phyloP scores from a whole-genome alignment of 2,329 filamentous ascomycete genomes.

The Venturia nashicola region DNA sequence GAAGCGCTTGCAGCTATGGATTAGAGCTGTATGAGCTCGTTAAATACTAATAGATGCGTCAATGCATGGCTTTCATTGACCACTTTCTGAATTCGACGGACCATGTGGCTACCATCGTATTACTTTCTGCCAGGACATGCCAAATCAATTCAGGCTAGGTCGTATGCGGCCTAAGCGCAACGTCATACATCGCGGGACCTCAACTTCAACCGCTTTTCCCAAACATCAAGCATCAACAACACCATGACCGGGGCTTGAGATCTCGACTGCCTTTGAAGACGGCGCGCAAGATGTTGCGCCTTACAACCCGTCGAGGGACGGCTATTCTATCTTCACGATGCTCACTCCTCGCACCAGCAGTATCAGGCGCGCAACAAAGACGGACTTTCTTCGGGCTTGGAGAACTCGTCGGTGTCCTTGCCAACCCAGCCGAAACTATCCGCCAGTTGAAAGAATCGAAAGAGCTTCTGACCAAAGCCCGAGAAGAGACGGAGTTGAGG shows the following conservation, averaged over 20 bases:
- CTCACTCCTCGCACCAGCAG: not conserved
- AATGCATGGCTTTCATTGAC: not conserved
- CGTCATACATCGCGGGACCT: not conserved
- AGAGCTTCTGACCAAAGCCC: constrained; percentile 4
- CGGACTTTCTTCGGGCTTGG: constrained; percentile 6
- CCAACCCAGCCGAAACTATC: constrained; percentile 3
- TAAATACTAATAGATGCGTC: not conserved
- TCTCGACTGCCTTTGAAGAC: not conserved
- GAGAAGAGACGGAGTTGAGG: constrained; percentile 3
- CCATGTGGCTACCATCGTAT: not conserved
- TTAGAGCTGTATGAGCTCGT: not conserved
- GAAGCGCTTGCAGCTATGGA: not conserved
- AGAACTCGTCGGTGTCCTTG: constrained; percentile 2
- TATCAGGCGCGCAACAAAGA: not conserved
- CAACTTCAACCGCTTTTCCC: not conserved
- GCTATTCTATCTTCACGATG: not conserved
- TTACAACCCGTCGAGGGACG: not conserved
- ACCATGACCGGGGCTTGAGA: not conserved
- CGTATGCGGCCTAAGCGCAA: not conserved
- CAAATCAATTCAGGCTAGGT: not conserved
- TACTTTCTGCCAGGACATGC: not conserved
- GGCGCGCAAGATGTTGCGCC: not conserved
- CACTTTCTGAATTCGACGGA: not conserved
- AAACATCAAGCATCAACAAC: not conserved
- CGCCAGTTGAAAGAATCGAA: constrained; percentile 5